Evolutionary conservation across 371 early-diverging fungal species (phyloP).

Genomic region (Zychaea mexicana): DNA sequence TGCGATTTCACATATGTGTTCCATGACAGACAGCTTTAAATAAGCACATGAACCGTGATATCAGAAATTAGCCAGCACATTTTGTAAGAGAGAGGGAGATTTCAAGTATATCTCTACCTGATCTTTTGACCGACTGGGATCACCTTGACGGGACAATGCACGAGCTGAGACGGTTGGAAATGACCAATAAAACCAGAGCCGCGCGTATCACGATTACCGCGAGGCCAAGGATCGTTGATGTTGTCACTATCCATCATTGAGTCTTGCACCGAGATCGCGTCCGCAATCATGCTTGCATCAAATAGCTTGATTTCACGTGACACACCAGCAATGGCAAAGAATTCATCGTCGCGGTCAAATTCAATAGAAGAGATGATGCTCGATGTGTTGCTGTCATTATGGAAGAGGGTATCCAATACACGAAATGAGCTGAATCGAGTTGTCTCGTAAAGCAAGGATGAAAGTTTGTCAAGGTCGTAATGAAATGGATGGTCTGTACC

Average conservation of each 20-base stretch:
- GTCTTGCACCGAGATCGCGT: constrained; percentile 22
- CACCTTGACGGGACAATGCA: constrained; percentile 69
- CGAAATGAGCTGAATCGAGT: constrained; percentile 66
- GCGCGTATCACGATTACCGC: background rate
- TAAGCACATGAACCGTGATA: too few species aligned
- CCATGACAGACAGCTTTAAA: constrained; percentile 83
- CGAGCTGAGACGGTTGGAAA: constrained; percentile 17
- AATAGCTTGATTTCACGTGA: constrained; percentile 89
- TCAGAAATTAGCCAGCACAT: background rate
- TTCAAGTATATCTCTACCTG: constrained; percentile 29
- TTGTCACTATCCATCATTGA: constrained; percentile 17
- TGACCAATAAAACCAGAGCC: constrained; percentile 12
- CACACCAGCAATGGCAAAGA: constrained; percentile 94
- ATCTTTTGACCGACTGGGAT: constrained; percentile 62
- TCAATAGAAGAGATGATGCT: constrained; percentile 92
- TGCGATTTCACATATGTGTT: constrained; percentile 82
- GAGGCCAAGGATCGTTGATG: constrained; percentile 2
- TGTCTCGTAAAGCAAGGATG: constrained; percentile 68
- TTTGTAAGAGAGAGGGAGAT: background rate
- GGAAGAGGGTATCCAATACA: constrained; percentile 74
- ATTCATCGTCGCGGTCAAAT: constrained; percentile 89
- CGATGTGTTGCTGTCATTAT: constrained; percentile 68
- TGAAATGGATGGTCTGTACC: background rate
- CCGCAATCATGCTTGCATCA: constrained; percentile 67
- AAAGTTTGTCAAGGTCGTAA: constrained; percentile 44